Evolutionary conservation across 2,329 filamentous ascomycete species (phyloP).

Genomic region (Didymella glomerata): DNA sequence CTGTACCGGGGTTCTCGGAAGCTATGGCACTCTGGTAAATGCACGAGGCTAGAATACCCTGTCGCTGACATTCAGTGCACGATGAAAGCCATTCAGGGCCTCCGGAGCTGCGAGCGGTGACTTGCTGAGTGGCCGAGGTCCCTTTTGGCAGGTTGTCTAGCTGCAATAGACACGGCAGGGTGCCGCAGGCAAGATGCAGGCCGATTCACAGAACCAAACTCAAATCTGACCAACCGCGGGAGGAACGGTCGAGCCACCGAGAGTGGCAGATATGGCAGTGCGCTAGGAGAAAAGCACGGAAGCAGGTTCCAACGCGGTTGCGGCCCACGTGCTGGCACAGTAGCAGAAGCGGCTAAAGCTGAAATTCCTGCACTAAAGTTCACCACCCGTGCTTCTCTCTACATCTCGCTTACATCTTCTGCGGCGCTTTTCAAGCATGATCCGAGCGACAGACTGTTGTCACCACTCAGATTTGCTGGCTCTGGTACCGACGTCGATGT

Average conservation of each 20-base stretch:
- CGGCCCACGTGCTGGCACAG: slow-evolving; percentile 11
- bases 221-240: slow-evolving; percentile 7
- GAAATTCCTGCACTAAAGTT: slow-evolving; percentile 1
- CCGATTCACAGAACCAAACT: slow-evolving; percentile 3
- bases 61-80: slow-evolving; percentile 1
- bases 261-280: slow-evolving; percentile 6
- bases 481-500: not conserved
- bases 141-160: slow-evolving; percentile 4
- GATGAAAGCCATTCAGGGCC: not conserved
- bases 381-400: slow-evolving; percentile 2
- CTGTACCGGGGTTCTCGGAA: slow-evolving; percentile 1
- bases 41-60: not conserved
- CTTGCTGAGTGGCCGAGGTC: slow-evolving; percentile 5
- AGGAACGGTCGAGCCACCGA: slow-evolving; percentile 11
- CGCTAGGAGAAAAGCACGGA: slow-evolving; percentile 7
- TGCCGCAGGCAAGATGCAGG: slow-evolving; percentile 7
- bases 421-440: not conserved
- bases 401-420: not conserved
- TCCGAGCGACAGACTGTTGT: slow-evolving; percentile 4
- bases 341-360: slow-evolving; percentile 9
- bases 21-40: slow-evolving; percentile 7
- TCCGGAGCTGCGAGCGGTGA: slow-evolving; percentile 3
- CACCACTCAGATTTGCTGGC: slow-evolving; percentile 1
- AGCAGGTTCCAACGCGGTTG: slow-evolving; percentile 4
- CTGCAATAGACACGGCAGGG: slow-evolving; percentile 19